A percentile compares a stretch with the other conserved stretches of the same genome.
Conservation (phyloP, 2,329 filamentous ascomycete genomes). For the Trichoderma breve region DNA sequence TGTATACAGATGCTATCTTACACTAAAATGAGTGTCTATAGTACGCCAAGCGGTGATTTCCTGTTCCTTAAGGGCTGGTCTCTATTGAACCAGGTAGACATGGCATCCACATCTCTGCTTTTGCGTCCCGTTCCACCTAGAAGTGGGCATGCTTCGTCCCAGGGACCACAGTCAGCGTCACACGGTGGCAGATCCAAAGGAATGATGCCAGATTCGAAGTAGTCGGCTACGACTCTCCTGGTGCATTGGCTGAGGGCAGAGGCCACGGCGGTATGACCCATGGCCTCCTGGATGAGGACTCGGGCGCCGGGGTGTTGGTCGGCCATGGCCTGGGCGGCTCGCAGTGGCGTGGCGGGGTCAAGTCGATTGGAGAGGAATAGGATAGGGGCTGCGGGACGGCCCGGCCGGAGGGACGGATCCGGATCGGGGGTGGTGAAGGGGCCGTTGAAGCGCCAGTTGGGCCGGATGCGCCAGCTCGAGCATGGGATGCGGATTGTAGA, state of each 20-base stretch:
- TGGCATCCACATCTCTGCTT: not conserved
- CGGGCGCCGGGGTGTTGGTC: conserved; percentile 29
- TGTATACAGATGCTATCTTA: not conserved
- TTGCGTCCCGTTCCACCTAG: not conserved
- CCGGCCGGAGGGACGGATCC: conserved; percentile 27
- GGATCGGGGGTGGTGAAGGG: conserved; percentile 33
- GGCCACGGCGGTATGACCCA: conserved; percentile 30
- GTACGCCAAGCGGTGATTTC: not conserved
- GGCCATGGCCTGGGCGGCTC: conserved; percentile 35
- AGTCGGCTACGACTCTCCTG: conserved; percentile 25
- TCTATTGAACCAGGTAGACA: conserved; percentile 10
- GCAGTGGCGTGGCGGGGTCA: conserved; percentile 47
- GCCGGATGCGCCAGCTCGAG: conserved; percentile 36
- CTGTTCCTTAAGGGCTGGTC: not conserved
- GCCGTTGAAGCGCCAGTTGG: conserved; percentile 42
- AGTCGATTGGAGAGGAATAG: conserved; percentile 43
- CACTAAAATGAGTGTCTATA: not conserved
- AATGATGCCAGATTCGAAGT: conserved; percentile 32
- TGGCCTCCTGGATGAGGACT: conserved; percentile 32
- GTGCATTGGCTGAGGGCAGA: conserved; percentile 25
- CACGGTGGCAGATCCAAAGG: conserved; percentile 24
- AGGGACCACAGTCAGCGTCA: conserved; percentile 22
- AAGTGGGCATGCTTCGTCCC: conserved; percentile 21
- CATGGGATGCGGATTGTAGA: conserved; percentile 40
- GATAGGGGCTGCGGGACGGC: conserved; percentile 41